Percentiles rank a stretch among this genome's conserved stretches.
phyloP scores from a whole-genome alignment of 306 rosid species.

The Mimosa bimucronata region DNA sequence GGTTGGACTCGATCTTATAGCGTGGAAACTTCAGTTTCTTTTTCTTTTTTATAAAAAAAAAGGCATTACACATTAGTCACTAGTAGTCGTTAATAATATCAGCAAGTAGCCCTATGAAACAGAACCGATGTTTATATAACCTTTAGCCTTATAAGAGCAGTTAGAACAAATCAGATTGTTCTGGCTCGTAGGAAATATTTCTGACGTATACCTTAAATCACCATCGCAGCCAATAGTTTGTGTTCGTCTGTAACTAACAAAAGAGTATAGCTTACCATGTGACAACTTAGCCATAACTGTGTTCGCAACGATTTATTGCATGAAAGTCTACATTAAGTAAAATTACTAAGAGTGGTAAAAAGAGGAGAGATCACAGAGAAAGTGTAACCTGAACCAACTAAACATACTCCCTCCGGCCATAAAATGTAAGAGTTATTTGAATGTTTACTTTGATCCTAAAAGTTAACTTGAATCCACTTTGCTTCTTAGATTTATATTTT shows the following conservation, averaged over 20 bases:
- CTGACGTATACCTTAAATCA: not conserved
- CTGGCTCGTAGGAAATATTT: not conserved
- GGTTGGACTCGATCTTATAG: not conserved
- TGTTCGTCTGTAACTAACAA: not conserved
- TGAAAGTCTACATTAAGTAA: not conserved
- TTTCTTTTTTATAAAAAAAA: no score
- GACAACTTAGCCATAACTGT: not conserved
- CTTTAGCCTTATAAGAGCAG: not conserved
- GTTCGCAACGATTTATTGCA: not conserved
- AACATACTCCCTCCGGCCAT: no score
- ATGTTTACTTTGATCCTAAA: no score
- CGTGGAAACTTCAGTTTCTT: not conserved
- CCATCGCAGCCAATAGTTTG: not conserved
- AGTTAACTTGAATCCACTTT: no score
- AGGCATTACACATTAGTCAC: not conserved
- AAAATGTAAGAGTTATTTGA: no score
- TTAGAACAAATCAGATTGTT: not conserved
- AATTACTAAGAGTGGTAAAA: no score
- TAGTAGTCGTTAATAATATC: not conserved
- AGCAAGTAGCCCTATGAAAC: not conserved
- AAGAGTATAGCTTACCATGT: not conserved
- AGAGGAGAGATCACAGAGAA: not conserved
- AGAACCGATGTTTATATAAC: not conserved
- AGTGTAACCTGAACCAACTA: not conserved
- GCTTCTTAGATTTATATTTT: no score